Base-by-base conservation (phyloP, 192 early-diverging fungal genomes). In the Gamsiella multidivaricata region DNA sequence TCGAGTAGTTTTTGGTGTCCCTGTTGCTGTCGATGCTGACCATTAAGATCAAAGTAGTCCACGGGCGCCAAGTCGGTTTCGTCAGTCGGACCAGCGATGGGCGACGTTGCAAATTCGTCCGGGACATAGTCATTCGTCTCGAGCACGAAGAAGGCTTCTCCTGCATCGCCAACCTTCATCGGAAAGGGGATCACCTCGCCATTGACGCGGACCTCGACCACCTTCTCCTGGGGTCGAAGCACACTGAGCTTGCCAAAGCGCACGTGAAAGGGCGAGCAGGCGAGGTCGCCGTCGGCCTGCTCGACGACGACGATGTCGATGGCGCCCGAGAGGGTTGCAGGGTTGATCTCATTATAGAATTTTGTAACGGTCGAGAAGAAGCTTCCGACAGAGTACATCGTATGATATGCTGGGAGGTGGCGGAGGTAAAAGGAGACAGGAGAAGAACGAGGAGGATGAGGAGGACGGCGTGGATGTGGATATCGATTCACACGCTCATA, bases 221-320 rank as follows among this genome's bases (percentile, higher is more conserved):
- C 90, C 84, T 99, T 99, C 66, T 99, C 96, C 41, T 91, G 92
- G 6, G 96, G 96, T 39, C 92, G 80, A 5, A 98, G 86, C 17
- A 98, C 87, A 64, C 94, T 93, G 41, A 99, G 82, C 75, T 99
- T 99, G 28, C 97, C 97, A 79, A 98, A 99, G 37, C 98, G 91
- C 18, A 99, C 97, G 80, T 99, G 98, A 80, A 97, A 99, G 5
- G 98, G 98, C 32, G 95, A 97, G 80, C 94, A 96, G 41, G 88
- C 84, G 26, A 98, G 79, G 34, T 93, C 88, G 15, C 95, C 95
- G 80, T 96, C 86, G 53, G 83, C 61, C 61, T 90, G 90, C 59
- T 97, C 86, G 31, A 98, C 95, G 12, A 98, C 96, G n/a, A 99
- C 85, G 52, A 99, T 93, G 81, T 99, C 98, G 81, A 99, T 98